Evolutionary conservation across 768 basidiomycete genomes (phyloP).

Genomic region (Kwoniella heveanensis): DNA sequence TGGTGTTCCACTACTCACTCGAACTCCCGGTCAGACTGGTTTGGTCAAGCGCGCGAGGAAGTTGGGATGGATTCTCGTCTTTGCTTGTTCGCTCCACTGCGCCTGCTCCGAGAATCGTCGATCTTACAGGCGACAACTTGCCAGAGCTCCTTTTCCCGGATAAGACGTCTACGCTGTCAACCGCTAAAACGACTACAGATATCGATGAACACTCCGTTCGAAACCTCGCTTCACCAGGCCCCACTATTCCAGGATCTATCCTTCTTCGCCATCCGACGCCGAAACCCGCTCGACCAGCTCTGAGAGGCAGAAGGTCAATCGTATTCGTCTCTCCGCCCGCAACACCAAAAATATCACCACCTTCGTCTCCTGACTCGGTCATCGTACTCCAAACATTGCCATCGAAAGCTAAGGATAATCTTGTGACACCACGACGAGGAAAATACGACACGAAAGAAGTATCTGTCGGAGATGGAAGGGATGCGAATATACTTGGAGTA

Average conservation of each 20-base stretch:
- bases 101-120: too few relatives aligned
- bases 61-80: neutral
- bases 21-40: constrained; percentile 9
- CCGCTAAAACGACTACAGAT: neutral
- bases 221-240: constrained; percentile 9
- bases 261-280: constrained; percentile 15
- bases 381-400: neutral
- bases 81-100: too few relatives aligned
- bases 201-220: neutral
- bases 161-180: neutral
- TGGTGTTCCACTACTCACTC: constrained; percentile 30
- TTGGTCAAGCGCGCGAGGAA: neutral
- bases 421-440: neutral
- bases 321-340: constrained; percentile 7
- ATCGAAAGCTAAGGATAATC: neutral
- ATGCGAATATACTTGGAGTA: neutral
- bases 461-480: too few relatives aligned
- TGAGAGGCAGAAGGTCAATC: constrained; percentile 6
- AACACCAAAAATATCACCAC: constrained; percentile 11
- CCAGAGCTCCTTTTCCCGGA: too few relatives aligned
- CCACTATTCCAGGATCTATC: constrained; percentile 9
- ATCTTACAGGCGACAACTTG: too few relatives aligned
- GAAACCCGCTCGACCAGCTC: constrained; percentile 5
- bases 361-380: constrained; percentile 9
- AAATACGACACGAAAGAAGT: too few relatives aligned